Base-by-base conservation (phyloP, 805 yeast genomes). In the Lipomyces yamanashiensis region DNA sequence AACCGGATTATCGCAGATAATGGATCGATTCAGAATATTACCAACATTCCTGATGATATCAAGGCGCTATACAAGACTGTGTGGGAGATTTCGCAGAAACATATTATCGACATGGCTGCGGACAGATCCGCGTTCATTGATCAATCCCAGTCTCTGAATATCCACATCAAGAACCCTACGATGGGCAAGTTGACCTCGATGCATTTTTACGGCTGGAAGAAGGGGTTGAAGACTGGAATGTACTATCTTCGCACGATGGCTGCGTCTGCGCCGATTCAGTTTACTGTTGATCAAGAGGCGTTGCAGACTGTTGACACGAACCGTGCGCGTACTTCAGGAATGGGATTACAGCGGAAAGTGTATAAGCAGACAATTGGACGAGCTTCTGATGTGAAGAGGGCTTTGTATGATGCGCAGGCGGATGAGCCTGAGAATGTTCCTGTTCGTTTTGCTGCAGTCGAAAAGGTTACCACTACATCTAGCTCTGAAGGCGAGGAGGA, bases 201-300 rank as follows among this genome's bases (percentile, higher is more conserved):
- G 98, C 99, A 95, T 77, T 95, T 95, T 82, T 93, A 95, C 75
- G 98, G 97, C 54, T 95, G 99, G 99, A 89, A 90, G 81, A 91
- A 89, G 81, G 99, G 99, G 66, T 84, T 95, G 75, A 95, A 95
- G 84, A 95, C 99, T 5, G 99, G 99, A 74, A 93, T 95, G 96
- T 95, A 95, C 82, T 95, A 95, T 79, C 81, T 95, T 77, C 87
- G 98, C 79, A 93, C 98, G 10, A 96, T 90, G 82, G 97, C 98
- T 65, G 99, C 99, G 21, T 85, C 97, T 49, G 89, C 96, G 57
- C 98, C 99, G 54, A 95, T 95, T 74, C 96, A 93, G 80, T 93
- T 92, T 77, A 89, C 95, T 17, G 82, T 88, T 59, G 90, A 85
- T 70, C 83, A 80, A 71, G 80, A 77, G 67, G 74, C 80, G 34